These are phyloP conservation scores for Pleurotus salmoneostramineus DNA, from an alignment of 768 basidiomycete species.

Conservation along the genomic window DNA sequence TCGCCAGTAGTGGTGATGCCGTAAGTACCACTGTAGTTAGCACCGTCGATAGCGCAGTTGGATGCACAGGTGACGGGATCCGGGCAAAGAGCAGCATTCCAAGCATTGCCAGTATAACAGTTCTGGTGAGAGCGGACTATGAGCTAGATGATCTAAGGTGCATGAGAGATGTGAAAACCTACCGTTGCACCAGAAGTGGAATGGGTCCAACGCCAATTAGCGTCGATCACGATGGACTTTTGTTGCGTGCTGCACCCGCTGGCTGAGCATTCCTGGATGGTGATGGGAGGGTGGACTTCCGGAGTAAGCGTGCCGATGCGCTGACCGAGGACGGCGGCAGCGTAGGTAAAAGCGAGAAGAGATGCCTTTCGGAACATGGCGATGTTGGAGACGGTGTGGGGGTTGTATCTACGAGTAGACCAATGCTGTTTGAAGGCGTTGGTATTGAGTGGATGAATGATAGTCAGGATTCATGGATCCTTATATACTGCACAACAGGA, in stretches of 20 bases:
- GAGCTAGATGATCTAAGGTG: neutral
- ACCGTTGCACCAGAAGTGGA: constrained; percentile 16
- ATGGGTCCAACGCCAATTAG: constrained; percentile 53
- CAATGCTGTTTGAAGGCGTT: constrained; percentile 37
- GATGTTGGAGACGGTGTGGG: constrained; percentile 9
- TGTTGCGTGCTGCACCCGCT: constrained; percentile 31
- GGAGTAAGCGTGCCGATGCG: constrained; percentile 44
- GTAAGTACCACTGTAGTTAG: constrained; percentile 45
- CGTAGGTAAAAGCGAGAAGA: constrained; percentile 27
- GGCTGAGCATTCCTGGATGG: constrained; percentile 39
- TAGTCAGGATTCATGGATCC: too few relatives aligned
- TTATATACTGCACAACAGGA: too few relatives aligned
- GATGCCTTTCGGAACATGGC: constrained; percentile 31
- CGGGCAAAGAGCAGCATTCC: constrained; percentile 49
- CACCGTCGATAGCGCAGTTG: constrained; percentile 40
- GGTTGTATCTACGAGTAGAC: constrained; percentile 11
- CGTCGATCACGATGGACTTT: constrained; percentile 40
- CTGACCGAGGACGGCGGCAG: constrained; percentile 37
- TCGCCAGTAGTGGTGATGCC: constrained; percentile 45
- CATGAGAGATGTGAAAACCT: neutral
- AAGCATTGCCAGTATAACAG: constrained; percentile 55
- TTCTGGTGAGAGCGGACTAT: constrained; percentile 11
- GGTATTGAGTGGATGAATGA: neutral
- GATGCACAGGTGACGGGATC: constrained; percentile 43
- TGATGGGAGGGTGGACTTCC: constrained; percentile 44